These are phyloP conservation scores for Apiospora hydei DNA, from an alignment of 2,329 filamentous ascomycete genomes.

Conservation along the genomic window DNA sequence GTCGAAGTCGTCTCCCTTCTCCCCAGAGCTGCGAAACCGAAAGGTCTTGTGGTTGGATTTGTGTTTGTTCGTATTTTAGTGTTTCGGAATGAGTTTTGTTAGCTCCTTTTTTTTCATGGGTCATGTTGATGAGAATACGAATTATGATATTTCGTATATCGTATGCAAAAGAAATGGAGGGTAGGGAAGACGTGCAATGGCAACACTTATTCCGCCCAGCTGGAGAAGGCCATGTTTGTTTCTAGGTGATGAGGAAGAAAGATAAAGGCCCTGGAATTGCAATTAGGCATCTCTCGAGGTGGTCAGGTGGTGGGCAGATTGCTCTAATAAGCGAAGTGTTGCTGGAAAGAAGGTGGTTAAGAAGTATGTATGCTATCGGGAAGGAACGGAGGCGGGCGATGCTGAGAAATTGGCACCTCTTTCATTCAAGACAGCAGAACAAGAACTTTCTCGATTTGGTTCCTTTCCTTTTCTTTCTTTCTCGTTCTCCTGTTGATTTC, in stretches of 20 bases:
- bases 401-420: not conserved
- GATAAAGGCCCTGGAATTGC: not conserved
- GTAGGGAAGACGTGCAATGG: not conserved
- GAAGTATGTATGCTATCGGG: not conserved
- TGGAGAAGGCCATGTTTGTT: not conserved
- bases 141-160: not conserved
- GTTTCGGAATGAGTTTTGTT: not conserved
- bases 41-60: not conserved
- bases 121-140: not conserved
- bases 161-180: not conserved
- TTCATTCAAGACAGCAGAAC: not conserved
- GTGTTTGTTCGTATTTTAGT: not conserved
- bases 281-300: not conserved
- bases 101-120: not conserved
- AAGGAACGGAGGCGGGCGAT: not conserved
- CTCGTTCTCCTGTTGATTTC: not conserved
- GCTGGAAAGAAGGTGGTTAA: not conserved
- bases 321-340: not conserved
- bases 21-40: not conserved
- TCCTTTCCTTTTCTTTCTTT: constrained; percentile 2
- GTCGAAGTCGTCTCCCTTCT: not conserved
- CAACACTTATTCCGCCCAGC: not conserved
- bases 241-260: not conserved
- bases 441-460: not conserved
- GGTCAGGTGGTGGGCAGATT: constrained; percentile 8